Base-by-base conservation (phyloP, 345 rosid genomes). In the Mallotus nudiflorus region DNA sequence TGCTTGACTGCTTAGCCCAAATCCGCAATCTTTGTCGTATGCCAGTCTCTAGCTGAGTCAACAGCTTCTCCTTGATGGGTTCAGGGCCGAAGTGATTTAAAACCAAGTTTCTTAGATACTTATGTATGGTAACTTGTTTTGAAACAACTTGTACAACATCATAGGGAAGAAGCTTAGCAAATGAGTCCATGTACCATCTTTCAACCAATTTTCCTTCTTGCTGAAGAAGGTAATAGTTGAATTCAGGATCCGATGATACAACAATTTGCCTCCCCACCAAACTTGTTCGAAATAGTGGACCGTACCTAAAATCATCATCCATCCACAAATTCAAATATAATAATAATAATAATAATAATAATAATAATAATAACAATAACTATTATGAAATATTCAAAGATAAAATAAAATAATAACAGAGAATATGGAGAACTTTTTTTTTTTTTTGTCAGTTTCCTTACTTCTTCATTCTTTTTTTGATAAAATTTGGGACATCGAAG, bases 151-250 rank as follows among this genome's bases (percentile, higher is more conserved):
- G 6, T 18, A 31, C 6, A 31, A 11, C 50, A n/a, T 62, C 63
- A 11, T 63, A 49, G 12, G 63, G 53, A 8, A 65, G 52, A 14
- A 76, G 57, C 44, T 58, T 55, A 8, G 51, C 40, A 31, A 76
- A 76, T 62, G 65, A 42, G 27, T 62, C 73, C 62, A 67, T 61
- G 39, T 61, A 61, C 64, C 73, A 74, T 15, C 42, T 29, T 29
- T 67, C 64, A 4, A 61, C 62, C 63, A 68, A 16, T 42, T 61
- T 74, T 20, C 68, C 77, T 68, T 62, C 68, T 42, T 67, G 68
- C 54, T 74, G 77, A 31, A 74, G 70, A 42, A 68, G 35, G 40
- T 37, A 60, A 19, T 63, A n/a, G 55, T 62, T 61, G 39, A 61
- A 69, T 5, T 74, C 68, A n/a, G 67, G 46, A 22, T 67, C 77